phyloP scores from a whole-genome alignment of 2,329 filamentous ascomycete species.

The Beauveria caledonica region DNA sequence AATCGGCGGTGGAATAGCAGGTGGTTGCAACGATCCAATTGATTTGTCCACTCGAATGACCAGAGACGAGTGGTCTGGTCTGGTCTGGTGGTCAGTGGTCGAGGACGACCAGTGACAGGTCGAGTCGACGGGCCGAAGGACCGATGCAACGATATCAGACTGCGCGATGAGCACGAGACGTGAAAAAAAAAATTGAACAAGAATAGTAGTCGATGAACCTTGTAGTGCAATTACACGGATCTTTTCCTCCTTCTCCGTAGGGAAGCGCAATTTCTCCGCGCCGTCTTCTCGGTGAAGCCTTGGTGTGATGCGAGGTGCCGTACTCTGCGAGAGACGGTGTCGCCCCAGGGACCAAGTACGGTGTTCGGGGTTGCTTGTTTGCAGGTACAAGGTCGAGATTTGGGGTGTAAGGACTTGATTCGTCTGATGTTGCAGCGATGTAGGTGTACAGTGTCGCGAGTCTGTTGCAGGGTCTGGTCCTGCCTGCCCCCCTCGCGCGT shows the following conservation, averaged over 20 bases:
- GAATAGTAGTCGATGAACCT: neutral
- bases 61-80: neutral
- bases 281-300: neutral
- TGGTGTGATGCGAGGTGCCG: neutral
- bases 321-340: neutral
- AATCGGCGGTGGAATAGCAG: neutral
- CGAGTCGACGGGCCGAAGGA: neutral
- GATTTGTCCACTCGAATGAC: neutral
- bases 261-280: neutral
- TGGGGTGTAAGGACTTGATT: neutral
- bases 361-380: neutral
- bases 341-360: neutral
- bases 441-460: neutral
- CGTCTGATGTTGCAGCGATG: neutral
- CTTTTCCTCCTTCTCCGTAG: neutral
- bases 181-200: neutral
- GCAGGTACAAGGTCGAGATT: neutral
- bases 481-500: neutral
- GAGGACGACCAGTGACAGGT: neutral
- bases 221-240: neutral
- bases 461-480: neutral
- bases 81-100: neutral
- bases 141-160: neutral
- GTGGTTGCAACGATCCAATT: neutral
- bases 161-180: too few relatives aligned